Evolutionary conservation across 73 alveolate genomes (phyloP), one percentile per base, ranked within the genome.

Genomic region (Blepharisma japonicum): DNA sequence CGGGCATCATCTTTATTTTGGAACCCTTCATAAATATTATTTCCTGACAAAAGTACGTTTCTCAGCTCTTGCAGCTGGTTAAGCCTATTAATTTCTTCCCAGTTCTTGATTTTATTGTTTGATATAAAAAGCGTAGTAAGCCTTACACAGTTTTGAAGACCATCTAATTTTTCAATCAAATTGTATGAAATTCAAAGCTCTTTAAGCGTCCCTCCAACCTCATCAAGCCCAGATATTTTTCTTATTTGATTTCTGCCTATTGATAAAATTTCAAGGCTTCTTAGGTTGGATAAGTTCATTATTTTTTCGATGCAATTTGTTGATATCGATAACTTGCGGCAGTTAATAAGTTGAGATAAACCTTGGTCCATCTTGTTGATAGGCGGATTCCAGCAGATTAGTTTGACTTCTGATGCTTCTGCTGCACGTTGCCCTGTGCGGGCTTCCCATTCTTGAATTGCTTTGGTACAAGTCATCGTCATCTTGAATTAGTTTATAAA

Each of bases 141-240:
- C 78, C 86, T 89, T 55, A 81, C 87, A 85, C 99, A 97, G 25
- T 98, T 96, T 55, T 92, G 89, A 20, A 97, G 94, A 45, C 99
- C 99, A 78, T 97, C 99, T 55, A 97, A 81, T 80, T 93, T 92
- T 80, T 97, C 98, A 38, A 97, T 96, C 80, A 74, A 88, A 86
- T 97, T 97, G 92, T 97, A 96, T 56, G 98, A 92, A 82, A 97
- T 85, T 99, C 99, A 97, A 23, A 97, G 86, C 80, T 97, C 97
- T 83, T 81, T 93, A 8, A 97, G 90, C 2, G 99, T 95, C 55
- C 89, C 85, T 47, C 99, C 99, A 53, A 97, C 88, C 74, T 96
- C 98, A 66, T 97, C 99, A 5, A 97, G 88, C 5, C 99, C 99
- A 83, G 96, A 83, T 50, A 97, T 95, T 71, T 96, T 94, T 93